A percentile compares a stretch with the other conserved stretches of the same genome.
phyloP scores from a whole-genome alignment of 352 stramenopile genomes.

The Thalassiosira hispida region DNA sequence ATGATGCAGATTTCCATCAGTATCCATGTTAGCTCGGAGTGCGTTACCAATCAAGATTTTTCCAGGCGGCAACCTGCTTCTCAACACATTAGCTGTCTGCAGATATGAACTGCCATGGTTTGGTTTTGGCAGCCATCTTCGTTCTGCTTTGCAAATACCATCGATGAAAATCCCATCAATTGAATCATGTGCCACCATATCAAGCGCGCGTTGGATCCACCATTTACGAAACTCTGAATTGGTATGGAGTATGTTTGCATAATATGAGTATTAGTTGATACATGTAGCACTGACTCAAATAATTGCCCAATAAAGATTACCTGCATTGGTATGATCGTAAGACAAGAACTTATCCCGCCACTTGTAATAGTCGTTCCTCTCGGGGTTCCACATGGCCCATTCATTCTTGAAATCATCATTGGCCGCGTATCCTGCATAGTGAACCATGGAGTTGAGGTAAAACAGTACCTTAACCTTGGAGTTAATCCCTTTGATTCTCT shows the following conservation, averaged over 20 bases:
- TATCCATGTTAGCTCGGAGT: conserved; percentile 22
- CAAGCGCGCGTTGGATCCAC: conserved; percentile 46
- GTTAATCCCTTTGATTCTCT: conserved; percentile 38
- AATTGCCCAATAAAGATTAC: too few species aligned
- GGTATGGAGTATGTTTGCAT: too few species aligned
- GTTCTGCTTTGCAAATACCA: conserved; percentile 29
- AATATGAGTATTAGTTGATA: too few species aligned
- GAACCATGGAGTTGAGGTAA: conserved; percentile 52
- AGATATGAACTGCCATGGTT: conserved; percentile 31
- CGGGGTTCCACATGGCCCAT: conserved; percentile 23
- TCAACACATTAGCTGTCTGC: conserved; percentile 30
- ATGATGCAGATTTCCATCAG: conserved; percentile 44
- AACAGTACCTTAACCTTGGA: conserved; percentile 46
- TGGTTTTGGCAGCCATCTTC: neutral
- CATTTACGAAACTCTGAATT: conserved; percentile 40
- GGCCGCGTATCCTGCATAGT: conserved; percentile 38
- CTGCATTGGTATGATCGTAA: conserved; percentile 22
- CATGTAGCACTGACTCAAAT: too few species aligned
- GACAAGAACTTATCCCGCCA: conserved; percentile 32
- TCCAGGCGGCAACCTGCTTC: conserved; percentile 28
- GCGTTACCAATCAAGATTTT: conserved; percentile 52
- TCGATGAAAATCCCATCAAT: conserved; percentile 58
- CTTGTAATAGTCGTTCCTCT: conserved; percentile 18
- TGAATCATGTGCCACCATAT: conserved; percentile 37
- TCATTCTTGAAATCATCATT: conserved; percentile 40